Conservation (phyloP, 768 basidiomycete species). For the Coprinopsis marcescibilis region DNA sequence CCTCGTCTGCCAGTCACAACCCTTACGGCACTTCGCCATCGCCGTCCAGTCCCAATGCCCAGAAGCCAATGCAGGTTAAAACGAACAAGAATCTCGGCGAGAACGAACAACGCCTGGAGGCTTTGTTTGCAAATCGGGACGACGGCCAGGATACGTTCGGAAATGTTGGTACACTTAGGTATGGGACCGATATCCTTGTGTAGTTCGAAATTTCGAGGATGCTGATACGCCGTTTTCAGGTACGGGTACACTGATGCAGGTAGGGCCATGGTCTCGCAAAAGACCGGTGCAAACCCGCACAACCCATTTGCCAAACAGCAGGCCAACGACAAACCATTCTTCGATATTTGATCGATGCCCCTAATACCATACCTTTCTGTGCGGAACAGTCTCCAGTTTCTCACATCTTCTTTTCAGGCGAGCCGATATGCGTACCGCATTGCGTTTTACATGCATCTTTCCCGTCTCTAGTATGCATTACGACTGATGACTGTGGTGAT, state of each 20-base stretch:
- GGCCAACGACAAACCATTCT: conserved; percentile 69
- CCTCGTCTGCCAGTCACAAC: conserved; percentile 17
- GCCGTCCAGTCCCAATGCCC: conserved; percentile 28
- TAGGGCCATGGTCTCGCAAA: conserved; percentile 34
- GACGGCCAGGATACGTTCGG: conserved; percentile 96
- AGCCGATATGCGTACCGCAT: no score
- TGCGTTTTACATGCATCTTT: no score
- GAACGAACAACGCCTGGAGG: conserved; percentile 78
- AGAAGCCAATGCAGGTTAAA: conserved; percentile 33
- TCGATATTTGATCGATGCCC: conserved; percentile 53
- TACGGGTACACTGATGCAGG: conserved; percentile 59
- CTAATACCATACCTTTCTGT: not conserved
- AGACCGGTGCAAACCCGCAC: conserved; percentile 40
- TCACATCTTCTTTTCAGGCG: not conserved
- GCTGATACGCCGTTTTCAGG: conserved; percentile 22
- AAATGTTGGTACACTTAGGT: conserved; percentile 75
- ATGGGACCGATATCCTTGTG: conserved; percentile 18
- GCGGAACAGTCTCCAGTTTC: not conserved
- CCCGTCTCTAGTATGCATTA: no score
- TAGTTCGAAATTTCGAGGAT: not conserved
- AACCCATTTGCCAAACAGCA: conserved; percentile 69
- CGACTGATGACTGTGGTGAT: no score
- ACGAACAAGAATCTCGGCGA: conserved; percentile 35
- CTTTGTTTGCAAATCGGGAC: conserved; percentile 80
- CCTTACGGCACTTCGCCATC: conserved; percentile 25